Evolutionary conservation across 2,329 filamentous ascomycete species (phyloP).

Genomic region (Fusarium burgessii): DNA sequence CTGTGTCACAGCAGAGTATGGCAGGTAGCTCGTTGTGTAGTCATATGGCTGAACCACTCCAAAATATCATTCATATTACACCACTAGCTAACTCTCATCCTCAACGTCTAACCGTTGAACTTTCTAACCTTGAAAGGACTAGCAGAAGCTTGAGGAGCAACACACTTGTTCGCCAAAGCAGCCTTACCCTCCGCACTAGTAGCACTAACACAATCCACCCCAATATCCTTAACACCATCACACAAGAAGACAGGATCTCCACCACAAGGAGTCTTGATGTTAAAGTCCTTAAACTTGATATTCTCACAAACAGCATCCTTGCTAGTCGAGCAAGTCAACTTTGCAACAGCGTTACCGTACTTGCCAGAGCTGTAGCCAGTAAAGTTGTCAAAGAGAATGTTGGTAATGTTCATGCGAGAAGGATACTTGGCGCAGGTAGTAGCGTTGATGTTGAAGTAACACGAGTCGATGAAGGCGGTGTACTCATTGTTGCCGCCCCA

Average conservation of each 20-base stretch:
- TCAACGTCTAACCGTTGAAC: conserved; percentile 3
- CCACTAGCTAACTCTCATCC: too few relatives aligned
- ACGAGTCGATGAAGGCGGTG: conserved; percentile 41
- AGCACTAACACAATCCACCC: conserved; percentile 38
- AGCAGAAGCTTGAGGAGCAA: conserved; percentile 23
- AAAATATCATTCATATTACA: not conserved
- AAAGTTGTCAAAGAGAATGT: conserved; percentile 45
- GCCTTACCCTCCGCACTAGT: conserved; percentile 34
- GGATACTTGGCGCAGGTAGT: conserved; percentile 37
- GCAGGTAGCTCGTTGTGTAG: too few relatives aligned
- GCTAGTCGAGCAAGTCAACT: conserved; percentile 39
- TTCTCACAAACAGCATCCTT: conserved; percentile 44
- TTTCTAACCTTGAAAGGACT: conserved; percentile 37
- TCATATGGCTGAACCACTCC: not conserved
- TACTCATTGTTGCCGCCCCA: conserved; percentile 45
- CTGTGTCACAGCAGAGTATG: too few relatives aligned
- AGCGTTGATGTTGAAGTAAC: conserved; percentile 43
- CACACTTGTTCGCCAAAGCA: conserved; percentile 39
- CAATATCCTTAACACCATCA: conserved; percentile 41
- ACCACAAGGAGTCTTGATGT: conserved; percentile 40
- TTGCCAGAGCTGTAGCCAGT: conserved; percentile 42
- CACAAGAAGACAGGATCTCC: conserved; percentile 37
- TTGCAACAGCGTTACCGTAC: conserved; percentile 39
- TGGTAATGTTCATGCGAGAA: conserved; percentile 44
- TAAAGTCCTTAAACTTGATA: conserved; percentile 42